These are phyloP conservation scores for Mucor mucedo DNA, from an alignment of 371 early-diverging fungal species.

Conservation along the genomic window DNA sequence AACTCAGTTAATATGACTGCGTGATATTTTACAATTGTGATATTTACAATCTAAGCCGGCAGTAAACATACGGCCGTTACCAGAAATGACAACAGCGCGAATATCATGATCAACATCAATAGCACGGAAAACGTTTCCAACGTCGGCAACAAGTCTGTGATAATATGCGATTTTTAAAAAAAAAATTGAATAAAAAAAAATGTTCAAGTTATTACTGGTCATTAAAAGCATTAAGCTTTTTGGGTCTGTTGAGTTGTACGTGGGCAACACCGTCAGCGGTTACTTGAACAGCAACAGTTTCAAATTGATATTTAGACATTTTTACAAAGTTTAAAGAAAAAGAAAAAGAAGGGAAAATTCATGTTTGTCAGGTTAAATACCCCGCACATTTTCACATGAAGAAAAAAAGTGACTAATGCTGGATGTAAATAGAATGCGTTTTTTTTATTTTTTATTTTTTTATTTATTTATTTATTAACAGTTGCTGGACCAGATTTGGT, in stretches of 20 bases:
- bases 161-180: neutral
- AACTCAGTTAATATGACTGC: neutral
- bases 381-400: slow-evolving; percentile 20
- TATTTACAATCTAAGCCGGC: slow-evolving; percentile 88
- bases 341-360: slow-evolving; percentile 5
- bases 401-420: slow-evolving; percentile 1
- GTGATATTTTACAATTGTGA: neutral
- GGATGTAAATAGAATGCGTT: too few species aligned
- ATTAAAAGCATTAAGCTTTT: slow-evolving; percentile 83
- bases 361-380: neutral
- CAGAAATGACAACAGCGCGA: slow-evolving; percentile 77
- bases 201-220: slow-evolving; percentile 35
- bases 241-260: slow-evolving; percentile 84
- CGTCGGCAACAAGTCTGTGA: slow-evolving; percentile 35
- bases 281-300: slow-evolving; percentile 65
- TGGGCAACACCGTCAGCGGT: slow-evolving; percentile 72
- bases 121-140: slow-evolving; percentile 51
- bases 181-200: neutral
- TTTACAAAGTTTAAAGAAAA: neutral
- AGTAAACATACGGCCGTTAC: slow-evolving; percentile 79
- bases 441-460: neutral
- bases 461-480: slow-evolving; percentile 21
- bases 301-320: slow-evolving; percentile 55
- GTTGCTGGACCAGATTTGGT: slow-evolving; percentile 37
- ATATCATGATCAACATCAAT: slow-evolving; percentile 68